Evolutionary conservation across 352 stramenopile species (phyloP).

Genomic region (Thalassiosira hispida): DNA sequence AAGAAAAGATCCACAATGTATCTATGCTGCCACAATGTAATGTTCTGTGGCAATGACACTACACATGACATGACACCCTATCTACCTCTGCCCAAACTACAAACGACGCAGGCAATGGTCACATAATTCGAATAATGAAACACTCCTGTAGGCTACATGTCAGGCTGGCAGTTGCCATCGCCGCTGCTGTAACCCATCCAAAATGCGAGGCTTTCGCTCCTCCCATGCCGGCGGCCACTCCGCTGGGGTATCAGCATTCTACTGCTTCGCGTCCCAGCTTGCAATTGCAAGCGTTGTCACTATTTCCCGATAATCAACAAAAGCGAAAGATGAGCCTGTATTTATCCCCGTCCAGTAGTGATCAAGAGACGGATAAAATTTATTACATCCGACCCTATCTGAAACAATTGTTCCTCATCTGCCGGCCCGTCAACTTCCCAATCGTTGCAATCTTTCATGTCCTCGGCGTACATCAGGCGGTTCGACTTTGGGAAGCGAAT

Average conservation of each 20-base stretch:
- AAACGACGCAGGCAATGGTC: too few relatives aligned
- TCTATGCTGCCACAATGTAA: too few relatives aligned
- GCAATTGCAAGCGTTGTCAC: neutral
- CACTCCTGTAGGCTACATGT: too few relatives aligned
- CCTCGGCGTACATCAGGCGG: constrained; percentile 54
- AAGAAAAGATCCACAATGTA: too few relatives aligned
- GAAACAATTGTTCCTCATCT: constrained; percentile 48
- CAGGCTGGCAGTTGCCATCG: neutral
- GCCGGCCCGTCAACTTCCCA: constrained; percentile 63
- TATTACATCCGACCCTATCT: constrained; percentile 40
- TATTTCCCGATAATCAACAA: neutral
- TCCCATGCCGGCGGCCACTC: neutral
- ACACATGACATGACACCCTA: too few relatives aligned
- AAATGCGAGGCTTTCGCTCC: neutral
- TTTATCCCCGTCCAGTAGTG: neutral
- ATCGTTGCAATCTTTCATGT: constrained; percentile 68
- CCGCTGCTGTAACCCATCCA: neutral
- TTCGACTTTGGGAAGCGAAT: constrained; percentile 30
- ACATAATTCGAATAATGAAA: too few relatives aligned
- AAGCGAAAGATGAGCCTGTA: neutral
- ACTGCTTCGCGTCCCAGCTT: neutral
- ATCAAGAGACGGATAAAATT: constrained; percentile 11
- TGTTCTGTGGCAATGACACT: too few relatives aligned
- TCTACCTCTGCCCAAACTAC: too few relatives aligned
- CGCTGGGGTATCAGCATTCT: neutral